These are phyloP conservation scores for Globisporangium echinulatum DNA, from an alignment of 352 stramenopile genomes.

Conservation along the genomic window DNA sequence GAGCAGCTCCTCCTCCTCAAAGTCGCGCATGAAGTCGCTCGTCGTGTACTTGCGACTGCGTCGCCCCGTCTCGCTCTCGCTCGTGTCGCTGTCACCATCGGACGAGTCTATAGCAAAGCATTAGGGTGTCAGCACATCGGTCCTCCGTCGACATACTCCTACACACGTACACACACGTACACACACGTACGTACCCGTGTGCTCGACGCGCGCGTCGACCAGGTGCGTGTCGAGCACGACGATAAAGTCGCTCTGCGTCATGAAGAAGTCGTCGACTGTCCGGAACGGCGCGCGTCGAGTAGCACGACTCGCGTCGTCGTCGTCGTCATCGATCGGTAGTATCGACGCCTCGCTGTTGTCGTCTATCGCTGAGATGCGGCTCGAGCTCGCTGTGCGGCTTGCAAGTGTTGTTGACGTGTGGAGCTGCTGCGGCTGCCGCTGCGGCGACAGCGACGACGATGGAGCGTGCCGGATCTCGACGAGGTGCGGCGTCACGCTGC, in stretches of 20 bases:
- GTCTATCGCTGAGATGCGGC: constrained; percentile 2
- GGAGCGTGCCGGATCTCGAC: constrained; percentile 40
- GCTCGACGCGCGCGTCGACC: constrained; percentile 11
- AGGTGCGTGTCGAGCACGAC: constrained; percentile 16
- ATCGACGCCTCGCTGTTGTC: constrained; percentile 1
- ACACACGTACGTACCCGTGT: not conserved
- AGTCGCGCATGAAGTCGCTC: constrained; percentile 76
- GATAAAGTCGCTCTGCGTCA: constrained; percentile 30
- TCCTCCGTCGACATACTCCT: not conserved
- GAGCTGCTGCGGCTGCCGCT: constrained; percentile 8
- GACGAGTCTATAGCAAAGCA: constrained; percentile 9
- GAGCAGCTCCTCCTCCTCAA: constrained; percentile 46
- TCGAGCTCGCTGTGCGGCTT: constrained; percentile 2
- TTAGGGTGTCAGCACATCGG: not conserved
- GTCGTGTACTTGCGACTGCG: constrained; percentile 63
- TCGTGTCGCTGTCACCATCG: constrained; percentile 48
- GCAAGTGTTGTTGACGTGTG: not conserved
- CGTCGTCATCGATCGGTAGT: constrained; percentile 24
- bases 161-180: not conserved
- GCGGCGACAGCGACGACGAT: constrained; percentile 18
- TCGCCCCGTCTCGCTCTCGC: constrained; percentile 21
- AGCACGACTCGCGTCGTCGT: constrained; percentile 15
- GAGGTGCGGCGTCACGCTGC: constrained; percentile 23
- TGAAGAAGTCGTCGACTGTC: constrained; percentile 66
- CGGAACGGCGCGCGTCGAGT: constrained; percentile 4